These are phyloP conservation scores for Yamadazyma buinensis DNA, from an alignment of 1,139 yeast species.

Conservation along the genomic window DNA sequence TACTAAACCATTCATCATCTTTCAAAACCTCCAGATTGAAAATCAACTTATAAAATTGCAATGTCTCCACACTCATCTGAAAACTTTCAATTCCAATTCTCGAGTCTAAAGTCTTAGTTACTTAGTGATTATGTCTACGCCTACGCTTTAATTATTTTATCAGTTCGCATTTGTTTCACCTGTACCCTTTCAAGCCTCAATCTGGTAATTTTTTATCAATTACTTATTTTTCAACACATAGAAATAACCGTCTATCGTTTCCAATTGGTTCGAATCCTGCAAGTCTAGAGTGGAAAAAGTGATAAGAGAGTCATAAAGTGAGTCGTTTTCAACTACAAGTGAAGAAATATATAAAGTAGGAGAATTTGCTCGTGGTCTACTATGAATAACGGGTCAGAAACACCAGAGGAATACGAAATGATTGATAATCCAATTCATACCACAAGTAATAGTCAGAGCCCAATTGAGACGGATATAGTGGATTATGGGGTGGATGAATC, in stretches of 20 bases:
- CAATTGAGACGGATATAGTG: background rate
- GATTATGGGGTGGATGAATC: constrained; percentile 2
- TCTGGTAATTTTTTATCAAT: constrained; percentile 8
- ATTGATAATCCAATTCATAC: constrained; percentile 9
- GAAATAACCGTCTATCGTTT: too few relatives aligned
- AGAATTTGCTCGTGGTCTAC: too few relatives aligned
- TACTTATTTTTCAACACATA: too few relatives aligned
- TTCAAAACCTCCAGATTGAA: constrained; percentile 20
- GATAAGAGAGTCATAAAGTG: too few relatives aligned
- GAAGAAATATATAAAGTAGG: too few relatives aligned
- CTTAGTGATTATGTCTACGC: too few relatives aligned
- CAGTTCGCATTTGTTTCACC: too few relatives aligned
- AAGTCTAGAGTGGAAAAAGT: too few relatives aligned
- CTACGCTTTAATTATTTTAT: too few relatives aligned
- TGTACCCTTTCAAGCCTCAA: constrained; percentile 6
- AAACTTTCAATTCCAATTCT: background rate
- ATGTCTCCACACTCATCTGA: constrained; percentile 6
- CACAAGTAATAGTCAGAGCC: background rate
- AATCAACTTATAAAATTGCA: constrained; percentile 21
- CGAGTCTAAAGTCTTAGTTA: background rate
- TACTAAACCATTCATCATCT: constrained; percentile 21
- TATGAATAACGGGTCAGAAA: too few relatives aligned
- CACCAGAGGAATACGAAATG: constrained; percentile 17
- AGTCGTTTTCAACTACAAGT: too few relatives aligned
- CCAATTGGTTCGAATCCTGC: too few relatives aligned